Percentiles rank a stretch among this genome's conserved stretches.
phyloP scores from a whole-genome alignment of 257 asterid genomes.

The Haberlea rhodopensis region DNA sequence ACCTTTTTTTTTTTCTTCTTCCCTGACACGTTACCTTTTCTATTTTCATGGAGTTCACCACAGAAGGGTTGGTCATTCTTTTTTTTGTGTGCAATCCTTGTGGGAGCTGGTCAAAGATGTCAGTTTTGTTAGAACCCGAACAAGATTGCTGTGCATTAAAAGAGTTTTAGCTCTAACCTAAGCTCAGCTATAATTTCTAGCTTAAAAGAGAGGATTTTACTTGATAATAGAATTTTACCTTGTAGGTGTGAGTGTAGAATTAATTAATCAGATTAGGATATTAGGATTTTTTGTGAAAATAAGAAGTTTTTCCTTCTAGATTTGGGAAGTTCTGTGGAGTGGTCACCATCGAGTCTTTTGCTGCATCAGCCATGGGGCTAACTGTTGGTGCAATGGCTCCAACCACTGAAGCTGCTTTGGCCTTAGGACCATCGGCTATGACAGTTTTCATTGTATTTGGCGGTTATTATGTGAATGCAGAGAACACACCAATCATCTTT shows the following conservation, averaged over 20 bases:
- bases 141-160: constrained; percentile 3
- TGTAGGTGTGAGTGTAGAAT: constrained; percentile 11
- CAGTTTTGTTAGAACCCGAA: not conserved
- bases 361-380: constrained; percentile 96
- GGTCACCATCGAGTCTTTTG: constrained; percentile 82
- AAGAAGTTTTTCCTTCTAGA: constrained; percentile 37
- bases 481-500: constrained; percentile 83
- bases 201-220: not conserved
- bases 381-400: constrained; percentile 98
- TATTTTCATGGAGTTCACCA: no score
- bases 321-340: constrained; percentile 88
- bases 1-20: no score
- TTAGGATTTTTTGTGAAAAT: constrained; percentile 10
- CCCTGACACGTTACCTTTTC: no score
- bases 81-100: constrained; percentile 18
- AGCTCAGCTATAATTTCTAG: not conserved
- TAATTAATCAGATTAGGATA: constrained; percentile 14
- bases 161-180: not conserved
- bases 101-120: not conserved
- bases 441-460: constrained; percentile 97
- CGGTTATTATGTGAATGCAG: constrained; percentile 88
- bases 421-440: constrained; percentile 95
- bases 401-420: constrained; percentile 94
- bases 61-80: not conserved
- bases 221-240: not conserved